Base-by-base conservation (phyloP, 371 early-diverging fungal genomes). In the Mucor plumbeus region DNA sequence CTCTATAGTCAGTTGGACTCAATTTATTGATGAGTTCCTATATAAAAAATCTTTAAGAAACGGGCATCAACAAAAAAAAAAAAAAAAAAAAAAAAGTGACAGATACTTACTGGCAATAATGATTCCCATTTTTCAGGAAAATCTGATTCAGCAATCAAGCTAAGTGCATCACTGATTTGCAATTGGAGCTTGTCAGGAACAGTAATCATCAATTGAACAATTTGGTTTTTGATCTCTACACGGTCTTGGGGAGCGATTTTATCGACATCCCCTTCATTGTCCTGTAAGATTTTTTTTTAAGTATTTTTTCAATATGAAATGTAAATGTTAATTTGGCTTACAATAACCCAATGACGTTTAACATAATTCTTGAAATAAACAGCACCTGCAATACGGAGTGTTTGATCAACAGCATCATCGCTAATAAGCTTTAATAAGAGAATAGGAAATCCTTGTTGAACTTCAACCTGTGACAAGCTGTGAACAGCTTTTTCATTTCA, bases 331-430 rank as follows among this genome's bases (percentile, higher is more conserved):
- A 53, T 31, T 14, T 14, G 31, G 59, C 75, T 68, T 85, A 94
- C 95, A 72, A 79, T 78, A 38, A 83, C 84, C 99, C 99, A 99
- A 68, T 91, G 76, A 64, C 92, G 88, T 67, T 93, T 92, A 69
- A 97, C 79, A 76, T 89, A 95, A 77, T 99, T 99, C 78, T 99
- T 99, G 78, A 99, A 97, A 69, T 92, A 91, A 40, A 99, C 75
- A 17, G 95, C 88, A 13, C 91, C 93, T 4, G 97, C 89, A 64
- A 95, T 88, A 41, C 95, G 88, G 13, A 94, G 78, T 39, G 85
- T 86, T 34, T 71, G 68, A 63, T 87, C 86, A n/a, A 76, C 78
- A 1, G 73, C 61, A 54, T 83, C 78, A 73, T 84, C 87, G 54
- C 83, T 83, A 61, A 94, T 86, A 17, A 96, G 74, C 70, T 88